phyloP scores from a whole-genome alignment of 495 filamentous ascomycete species.

The Trichoderma parareesei region DNA sequence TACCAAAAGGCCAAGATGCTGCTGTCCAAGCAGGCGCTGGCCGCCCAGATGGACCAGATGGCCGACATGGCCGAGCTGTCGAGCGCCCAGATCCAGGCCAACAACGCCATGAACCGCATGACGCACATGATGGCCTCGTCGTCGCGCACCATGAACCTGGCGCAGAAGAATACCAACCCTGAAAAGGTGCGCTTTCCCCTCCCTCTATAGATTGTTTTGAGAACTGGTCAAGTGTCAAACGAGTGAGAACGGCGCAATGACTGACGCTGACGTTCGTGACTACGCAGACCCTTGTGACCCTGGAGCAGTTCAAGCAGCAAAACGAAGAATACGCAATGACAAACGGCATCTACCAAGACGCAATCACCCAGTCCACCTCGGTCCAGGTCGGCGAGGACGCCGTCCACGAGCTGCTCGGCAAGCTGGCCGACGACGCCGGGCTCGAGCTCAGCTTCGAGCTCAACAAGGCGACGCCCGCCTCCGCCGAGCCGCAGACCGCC shows the following conservation, averaged over 20 bases:
- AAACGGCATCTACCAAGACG: constrained; percentile 77
- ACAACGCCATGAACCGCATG: constrained; percentile 49
- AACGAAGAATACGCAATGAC: constrained; percentile 80
- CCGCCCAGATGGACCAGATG: constrained; percentile 45
- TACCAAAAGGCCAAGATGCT: constrained; percentile 70
- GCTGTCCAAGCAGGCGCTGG: constrained; percentile 45
- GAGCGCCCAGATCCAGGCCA: constrained; percentile 45
- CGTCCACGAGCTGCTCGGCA: constrained; percentile 69
- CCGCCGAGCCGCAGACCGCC: constrained; percentile 25
- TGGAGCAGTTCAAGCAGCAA: constrained; percentile 75
- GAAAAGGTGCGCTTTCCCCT: constrained; percentile 43
- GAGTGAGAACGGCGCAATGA: no score
- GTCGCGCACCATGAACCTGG: constrained; percentile 44
- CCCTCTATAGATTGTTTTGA: not conserved
- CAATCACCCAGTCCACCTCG: constrained; percentile 64
- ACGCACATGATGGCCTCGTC: constrained; percentile 44
- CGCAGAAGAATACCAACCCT: constrained; percentile 71
- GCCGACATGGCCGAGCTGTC: constrained; percentile 46
- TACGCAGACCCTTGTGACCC: constrained; percentile 41
- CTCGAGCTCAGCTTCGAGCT: constrained; percentile 66
- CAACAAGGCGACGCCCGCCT: constrained; percentile 45
- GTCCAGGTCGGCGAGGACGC: constrained; percentile 74
- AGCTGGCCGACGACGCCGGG: constrained; percentile 77
- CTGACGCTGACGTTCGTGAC: not conserved
- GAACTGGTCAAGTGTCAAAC: no score